Conservation (phyloP, 257 asterid species). For the Cinchona pubescens region DNA sequence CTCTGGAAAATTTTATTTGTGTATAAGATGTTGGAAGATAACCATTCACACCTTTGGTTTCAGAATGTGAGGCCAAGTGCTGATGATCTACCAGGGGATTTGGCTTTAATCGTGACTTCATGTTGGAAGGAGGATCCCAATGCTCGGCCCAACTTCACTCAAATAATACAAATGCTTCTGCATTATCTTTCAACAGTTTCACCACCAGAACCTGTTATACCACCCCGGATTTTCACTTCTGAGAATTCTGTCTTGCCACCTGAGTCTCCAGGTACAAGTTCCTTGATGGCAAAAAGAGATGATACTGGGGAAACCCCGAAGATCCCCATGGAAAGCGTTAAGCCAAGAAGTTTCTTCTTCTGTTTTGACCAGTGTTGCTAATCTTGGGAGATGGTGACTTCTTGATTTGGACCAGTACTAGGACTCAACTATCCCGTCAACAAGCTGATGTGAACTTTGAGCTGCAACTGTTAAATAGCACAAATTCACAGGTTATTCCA, state of each 20-base stretch:
- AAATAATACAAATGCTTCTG: conserved; percentile 90
- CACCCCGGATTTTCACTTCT: conserved; percentile 55
- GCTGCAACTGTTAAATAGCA: conserved; percentile 26
- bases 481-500: conserved; percentile 11
- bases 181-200: conserved; percentile 62
- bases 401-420: neutral
- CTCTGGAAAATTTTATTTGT: neutral
- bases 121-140: conserved; percentile 95
- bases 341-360: conserved; percentile 55
- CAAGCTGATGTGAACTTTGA: conserved; percentile 14
- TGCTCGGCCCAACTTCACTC: conserved; percentile 79
- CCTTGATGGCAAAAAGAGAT: conserved; percentile 70
- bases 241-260: conserved; percentile 69
- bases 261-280: conserved; percentile 90
- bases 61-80: conserved; percentile 92
- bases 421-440: conserved; percentile 6
- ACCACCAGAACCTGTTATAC: conserved; percentile 61
- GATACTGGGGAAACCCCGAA: conserved; percentile 47
- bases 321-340: conserved; percentile 43
- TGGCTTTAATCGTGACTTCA: conserved; percentile 74
- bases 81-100: conserved; percentile 69
- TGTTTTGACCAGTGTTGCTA: conserved; percentile 65
- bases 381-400: neutral
- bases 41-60: conserved; percentile 1
- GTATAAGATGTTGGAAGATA: neutral